Base-by-base conservation (phyloP, 225 moss, liverwort and hornwort genomes). In the Physcomitrellopsis africana region DNA sequence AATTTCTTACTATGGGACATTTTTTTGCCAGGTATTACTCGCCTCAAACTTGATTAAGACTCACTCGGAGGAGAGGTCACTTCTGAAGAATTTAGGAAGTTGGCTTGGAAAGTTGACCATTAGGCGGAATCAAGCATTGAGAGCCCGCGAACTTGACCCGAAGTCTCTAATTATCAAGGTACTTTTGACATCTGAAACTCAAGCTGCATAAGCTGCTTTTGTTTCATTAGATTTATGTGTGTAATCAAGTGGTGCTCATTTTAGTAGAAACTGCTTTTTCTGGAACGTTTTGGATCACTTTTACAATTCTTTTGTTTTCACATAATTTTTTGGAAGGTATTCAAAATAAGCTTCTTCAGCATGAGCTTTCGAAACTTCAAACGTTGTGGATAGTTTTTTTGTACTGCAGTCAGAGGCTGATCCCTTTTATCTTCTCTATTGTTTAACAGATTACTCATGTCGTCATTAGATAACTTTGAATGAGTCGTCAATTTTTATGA, bases 31-130 rank as follows among this genome's bases (percentile, higher is more conserved):
- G 96, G 99, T 99, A 67, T 89, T 99, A 52, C 73, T 99, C 74
- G 85, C 89, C 63, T 99, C 99, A 48, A 92, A 89, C 56, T 81
- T 99, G 60, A 95, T 99, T 44, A 95, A 95, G 79, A 92, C 89
- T 58, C 93, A 91, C 68, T 95, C 94, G 17, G 99, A 95, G 76
- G 99, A 99, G 82, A 90, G 99, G 23, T 95, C 95, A 11, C 95
- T 99, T 37, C 67, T 99, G 81, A 95, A 95, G 70, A 95, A 99
- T 72, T 81, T 99, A 79, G 99, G 95, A 65, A 95, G 95, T 72
- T 99, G 99, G 99, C 86, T 99, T 82, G 99, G 99, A 69, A 99
- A 99, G 81, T 82, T 99, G 60, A 99, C 95, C 47, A 99, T 99
- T 55, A 89, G 99, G 53, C 92, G 90, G 76, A 99, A 99, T 69